Base-by-base conservation (phyloP, 345 rosid genomes). In the Arabis hirsuta region DNA sequence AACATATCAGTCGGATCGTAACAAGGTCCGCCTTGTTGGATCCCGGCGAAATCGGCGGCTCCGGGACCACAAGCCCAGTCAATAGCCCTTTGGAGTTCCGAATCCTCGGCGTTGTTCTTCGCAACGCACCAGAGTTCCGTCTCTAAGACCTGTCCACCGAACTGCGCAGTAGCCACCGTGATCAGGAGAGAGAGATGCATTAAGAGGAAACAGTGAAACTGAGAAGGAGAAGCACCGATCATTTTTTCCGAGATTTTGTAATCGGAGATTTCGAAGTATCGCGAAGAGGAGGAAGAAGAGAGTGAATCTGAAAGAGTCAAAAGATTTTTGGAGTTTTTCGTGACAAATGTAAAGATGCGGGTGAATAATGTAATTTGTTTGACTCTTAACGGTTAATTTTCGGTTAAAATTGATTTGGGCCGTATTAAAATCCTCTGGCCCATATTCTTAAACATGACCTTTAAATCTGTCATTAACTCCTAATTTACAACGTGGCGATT, bases 61-160 rank as follows among this genome's bases (percentile, higher is more conserved):
- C 95, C 96, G 1, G 73, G 69, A 2, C 96, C 91, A 69, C 96
- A 92, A 0, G 98, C 92, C 98, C 96, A 92, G 69, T 84, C 81
- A 41, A 92, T 56, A n/a, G 95, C 90, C 57, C 62, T 66, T 80
- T 82, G 87, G 14, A 92, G 84, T 19, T 85, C 73, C 12, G 87
- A 81, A 67, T 93, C 94, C 36, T 83, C 89, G 3, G 88, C 96
- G 82, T 93, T 89, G 83, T 90, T 88, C 90, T 85, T 88, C 3
- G 97, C 92, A 45, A 90, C 98, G 78, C 98, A 93, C 91, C 92
- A 91, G 1, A 91, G 89, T 67, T 86, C 90, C 77, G 76, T 59
- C 42, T 68, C 71, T 26, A 60, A 76, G n/a, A 64, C 71, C 43
- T 62, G 77, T 16, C 38, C 47, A 2, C 46, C 29, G 26, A 34